Base-by-base conservation (phyloP, 306 rosid species). In the Medicago lupulina region DNA sequence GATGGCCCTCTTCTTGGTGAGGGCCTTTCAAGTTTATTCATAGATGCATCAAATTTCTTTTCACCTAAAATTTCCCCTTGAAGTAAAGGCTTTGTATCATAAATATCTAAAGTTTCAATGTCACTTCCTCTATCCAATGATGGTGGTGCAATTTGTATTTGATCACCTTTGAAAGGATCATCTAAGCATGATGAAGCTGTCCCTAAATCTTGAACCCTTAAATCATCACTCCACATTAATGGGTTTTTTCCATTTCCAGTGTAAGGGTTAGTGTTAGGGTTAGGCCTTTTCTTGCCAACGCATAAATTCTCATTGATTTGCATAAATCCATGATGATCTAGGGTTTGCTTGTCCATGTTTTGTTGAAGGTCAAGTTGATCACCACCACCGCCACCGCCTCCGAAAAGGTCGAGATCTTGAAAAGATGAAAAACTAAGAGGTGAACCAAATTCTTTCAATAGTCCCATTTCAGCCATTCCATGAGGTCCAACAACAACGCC, bases 401-500 rank as follows among this genome's bases (percentile, higher is more conserved):
- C 98, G 55, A 85, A 95, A 17, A 95, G 84, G 82, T 89, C 92
- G 0, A 95, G 97, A 77, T 92, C 98, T 92, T 95, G 98, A 36
- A 92, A 95, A 14, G 94, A 86, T 55, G 92, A 90, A 68, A 92
- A 93, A 76, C 75, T 82, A 41, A 89, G 94, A 76, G 92, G 92
- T 63, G 97, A 80, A 21, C 85, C 86, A 70, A 88, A 93, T 36
- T 93, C 97, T 75, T 93, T 93, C 70, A 87, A 81, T 69, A 79
- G 51, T 55, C 86, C 92, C 88, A 89, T 90, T 69, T 90, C 91
- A 58, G 78, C 80, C 14, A 84, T 73, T 8, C 85, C 85, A 70
- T 79, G 81, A 53, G 82, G 72, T 66, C 83, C 93, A 6, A 87
- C 81, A 0, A 68, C 47, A 38, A 54, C 34, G 7, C 85, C 83